Evolutionary conservation across 257 asterid species (phyloP).

Genomic region (Ligustrum vulgare): DNA sequence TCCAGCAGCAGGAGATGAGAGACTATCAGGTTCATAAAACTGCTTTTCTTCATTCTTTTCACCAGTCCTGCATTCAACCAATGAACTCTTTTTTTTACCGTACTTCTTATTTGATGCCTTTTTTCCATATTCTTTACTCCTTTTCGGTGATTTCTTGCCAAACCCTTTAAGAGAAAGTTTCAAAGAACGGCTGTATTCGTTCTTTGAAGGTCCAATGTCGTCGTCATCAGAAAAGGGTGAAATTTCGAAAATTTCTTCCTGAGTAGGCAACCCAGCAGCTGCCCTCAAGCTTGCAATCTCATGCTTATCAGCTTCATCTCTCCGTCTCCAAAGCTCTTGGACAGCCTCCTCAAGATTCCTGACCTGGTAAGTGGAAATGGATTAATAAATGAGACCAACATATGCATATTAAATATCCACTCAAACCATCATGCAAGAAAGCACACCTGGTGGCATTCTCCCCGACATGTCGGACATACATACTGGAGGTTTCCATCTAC

Average conservation of each 20-base stretch:
- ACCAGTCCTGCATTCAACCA: conserved; percentile 35
- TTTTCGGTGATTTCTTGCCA: conserved; percentile 70
- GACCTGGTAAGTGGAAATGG: conserved; percentile 44
- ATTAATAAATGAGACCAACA: conserved; percentile 10
- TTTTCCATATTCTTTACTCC: conserved; percentile 68
- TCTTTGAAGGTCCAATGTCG: conserved; percentile 63
- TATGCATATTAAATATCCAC: conserved; percentile 12
- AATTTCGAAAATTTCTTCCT: conserved; percentile 76
- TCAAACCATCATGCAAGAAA: conserved; percentile 18
- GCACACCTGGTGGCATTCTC: conserved; percentile 81
- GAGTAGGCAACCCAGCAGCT: conserved; percentile 96
- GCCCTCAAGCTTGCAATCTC: conserved; percentile 81
- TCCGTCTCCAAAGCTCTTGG: conserved; percentile 96
- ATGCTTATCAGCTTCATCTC: conserved; percentile 85
- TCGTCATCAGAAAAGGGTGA: conserved; percentile 96
- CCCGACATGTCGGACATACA: conserved; percentile 87
- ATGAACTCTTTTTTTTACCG: conserved; percentile 57
- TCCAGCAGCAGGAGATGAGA: not conserved
- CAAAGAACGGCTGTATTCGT: conserved; percentile 64
- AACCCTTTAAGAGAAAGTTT: conserved; percentile 82
- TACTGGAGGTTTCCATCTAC: conserved; percentile 90
- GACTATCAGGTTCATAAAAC: conserved; percentile 19
- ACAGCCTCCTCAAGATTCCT: conserved; percentile 82
- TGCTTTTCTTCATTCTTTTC: conserved; percentile 43
- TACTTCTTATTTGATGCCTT: conserved; percentile 66